Evolutionary conservation across 108 stramenopile species (phyloP), one percentile per base, ranked within the genome.

Genomic region (Pseudonitzschia multiseries): DNA sequence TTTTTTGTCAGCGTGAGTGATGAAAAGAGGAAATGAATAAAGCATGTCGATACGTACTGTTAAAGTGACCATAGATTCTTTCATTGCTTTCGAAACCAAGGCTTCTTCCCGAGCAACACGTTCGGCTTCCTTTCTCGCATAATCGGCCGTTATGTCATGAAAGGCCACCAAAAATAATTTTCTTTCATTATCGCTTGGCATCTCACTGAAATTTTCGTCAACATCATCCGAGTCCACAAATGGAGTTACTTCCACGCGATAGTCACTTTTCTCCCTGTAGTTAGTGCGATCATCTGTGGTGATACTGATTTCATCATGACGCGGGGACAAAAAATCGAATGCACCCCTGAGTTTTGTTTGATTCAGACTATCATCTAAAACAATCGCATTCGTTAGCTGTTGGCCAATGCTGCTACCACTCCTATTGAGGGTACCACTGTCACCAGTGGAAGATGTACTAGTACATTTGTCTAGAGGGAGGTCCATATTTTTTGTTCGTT

Each of bases 61-160:
- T 20, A 70, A 54, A 22, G 36, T 57, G 1, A 54, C 40, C 70
- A 70, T 70, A 9, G 43, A 46, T 70, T 54, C 56, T 42, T 57
- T 54, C 70, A 70, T 70, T 18, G 70, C 56, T 70, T 70, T 51
- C 28, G 52, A 32, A 22, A 57, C 13, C 57, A 70, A 20, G 2
- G 70, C 70, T 22, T 70, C 70, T 53, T 57, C 31, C 9, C 32
- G 40, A 8, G 70, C 70, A 29, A 22, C 20, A 26, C 59, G 4
- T 46, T 70, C 70, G 12, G 70, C 70, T 10, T 42, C 56, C 33
- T 70, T 26, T 31, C 70, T 51, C 1, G 70, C 70, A 31, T 26
- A 15, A 24, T 70, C 43, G 27, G 70, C 53, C 22, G 70, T 70
- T 24, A 70, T 57, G 31, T 70, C 54, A 14, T 70, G 29, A 4